Percentiles rank a stretch among this genome's conserved stretches.
Conservation (phyloP, 306 rosid species). For the Cicer chorassanicum region DNA sequence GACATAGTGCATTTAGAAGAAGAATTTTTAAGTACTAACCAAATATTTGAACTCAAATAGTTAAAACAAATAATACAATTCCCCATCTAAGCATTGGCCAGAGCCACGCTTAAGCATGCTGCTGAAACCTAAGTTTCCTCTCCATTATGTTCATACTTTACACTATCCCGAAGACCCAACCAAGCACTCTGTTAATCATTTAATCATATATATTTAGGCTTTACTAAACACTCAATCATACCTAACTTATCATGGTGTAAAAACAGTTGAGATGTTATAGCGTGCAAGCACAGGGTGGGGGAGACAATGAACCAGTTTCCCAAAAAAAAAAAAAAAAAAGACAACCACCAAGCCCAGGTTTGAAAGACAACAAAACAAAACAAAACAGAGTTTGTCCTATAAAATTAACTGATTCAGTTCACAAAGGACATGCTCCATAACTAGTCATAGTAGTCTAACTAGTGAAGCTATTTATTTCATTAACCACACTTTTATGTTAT, state of each 20-base stretch:
- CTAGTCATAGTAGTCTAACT: background rate
- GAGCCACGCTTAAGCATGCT: background rate
- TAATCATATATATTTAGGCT: background rate
- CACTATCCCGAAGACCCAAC: background rate
- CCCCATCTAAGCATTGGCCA: background rate
- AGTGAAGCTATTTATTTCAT: background rate
- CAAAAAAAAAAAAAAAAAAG: too few species aligned
- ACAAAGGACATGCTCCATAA: background rate
- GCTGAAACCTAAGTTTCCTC: background rate
- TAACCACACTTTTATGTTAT: background rate
- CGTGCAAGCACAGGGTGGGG: background rate
- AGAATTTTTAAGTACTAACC: too few species aligned
- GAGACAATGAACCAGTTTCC: background rate
- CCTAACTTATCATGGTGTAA: background rate
- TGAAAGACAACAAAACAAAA: background rate
- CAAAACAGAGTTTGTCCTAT: background rate
- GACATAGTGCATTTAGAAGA: background rate
- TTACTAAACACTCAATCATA: background rate
- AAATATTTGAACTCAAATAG: background rate
- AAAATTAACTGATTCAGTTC: background rate
- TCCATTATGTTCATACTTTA: background rate
- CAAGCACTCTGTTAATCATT: background rate
- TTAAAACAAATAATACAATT: background rate
- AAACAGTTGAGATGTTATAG: background rate
- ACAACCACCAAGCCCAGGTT: background rate